phyloP scores from a whole-genome alignment of 495 filamentous ascomycete species.

The Lophiotrema nucula region DNA sequence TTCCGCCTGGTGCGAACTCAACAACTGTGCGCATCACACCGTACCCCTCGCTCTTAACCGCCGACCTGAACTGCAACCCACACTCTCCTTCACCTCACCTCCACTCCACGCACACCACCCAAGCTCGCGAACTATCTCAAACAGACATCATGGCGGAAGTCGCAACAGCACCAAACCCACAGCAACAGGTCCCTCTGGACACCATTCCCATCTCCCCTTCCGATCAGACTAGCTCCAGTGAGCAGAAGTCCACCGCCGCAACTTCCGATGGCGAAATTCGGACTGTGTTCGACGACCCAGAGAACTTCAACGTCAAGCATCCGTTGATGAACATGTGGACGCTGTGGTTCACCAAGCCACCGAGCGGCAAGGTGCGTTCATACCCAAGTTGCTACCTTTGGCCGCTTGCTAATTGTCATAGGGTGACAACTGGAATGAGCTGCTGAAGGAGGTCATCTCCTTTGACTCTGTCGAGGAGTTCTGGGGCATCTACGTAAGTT shows the following conservation, averaged over 20 bases:
- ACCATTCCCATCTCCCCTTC: constrained; percentile 74
- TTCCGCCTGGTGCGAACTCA: constrained; percentile 26
- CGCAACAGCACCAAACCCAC: constrained; percentile 32
- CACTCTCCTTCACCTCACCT: background rate
- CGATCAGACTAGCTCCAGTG: constrained; percentile 42
- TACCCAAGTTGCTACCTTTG: background rate
- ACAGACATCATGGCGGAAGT: constrained; percentile 33
- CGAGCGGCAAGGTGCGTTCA: constrained; percentile 88
- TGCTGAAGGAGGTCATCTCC: constrained; percentile 96
- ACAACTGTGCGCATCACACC: background rate
- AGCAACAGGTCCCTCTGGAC: constrained; percentile 51
- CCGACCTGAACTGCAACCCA: background rate
- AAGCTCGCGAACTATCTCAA: background rate
- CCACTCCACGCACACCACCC: background rate
- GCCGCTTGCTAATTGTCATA: constrained; percentile 39
- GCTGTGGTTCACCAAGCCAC: constrained; percentile 98
- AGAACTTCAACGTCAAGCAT: constrained; percentile 99
- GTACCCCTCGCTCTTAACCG: constrained; percentile 1
- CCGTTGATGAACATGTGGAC: constrained; percentile 96
- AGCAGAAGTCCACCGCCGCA: constrained; percentile 39
- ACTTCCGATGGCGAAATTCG: constrained; percentile 56
- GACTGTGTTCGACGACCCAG: constrained; percentile 94
- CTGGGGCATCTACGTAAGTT: constrained; percentile 96
- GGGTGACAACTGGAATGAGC: constrained; percentile 98
- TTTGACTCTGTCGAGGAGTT: constrained; percentile 99